Evolutionary conservation across 2,329 filamentous ascomycete genomes (phyloP).

Genomic region (Cadophora gregata): DNA sequence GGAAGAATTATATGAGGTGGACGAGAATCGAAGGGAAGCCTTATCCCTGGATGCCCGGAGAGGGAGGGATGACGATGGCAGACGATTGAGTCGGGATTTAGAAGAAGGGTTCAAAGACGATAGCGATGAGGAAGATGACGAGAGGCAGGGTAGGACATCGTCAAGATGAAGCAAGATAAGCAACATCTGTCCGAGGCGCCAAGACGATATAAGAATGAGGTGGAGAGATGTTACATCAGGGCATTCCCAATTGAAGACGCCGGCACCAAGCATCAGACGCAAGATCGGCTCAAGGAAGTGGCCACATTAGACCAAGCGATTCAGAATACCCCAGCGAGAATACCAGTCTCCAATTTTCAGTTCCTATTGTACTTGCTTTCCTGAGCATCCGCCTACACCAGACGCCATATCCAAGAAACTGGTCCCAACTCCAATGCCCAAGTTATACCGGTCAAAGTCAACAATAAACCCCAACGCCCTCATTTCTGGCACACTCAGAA

Average conservation of each 20-base stretch:
- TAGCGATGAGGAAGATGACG: constrained; percentile 62
- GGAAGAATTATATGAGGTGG: constrained; percentile 69
- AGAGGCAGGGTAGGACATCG: constrained; percentile 22
- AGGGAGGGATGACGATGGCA: constrained; percentile 53
- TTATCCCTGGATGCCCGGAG: constrained; percentile 45
- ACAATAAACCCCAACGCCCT: background rate
- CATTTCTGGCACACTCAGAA: background rate
- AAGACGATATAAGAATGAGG: constrained; percentile 26
- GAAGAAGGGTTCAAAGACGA: constrained; percentile 79
- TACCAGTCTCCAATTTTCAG: background rate
- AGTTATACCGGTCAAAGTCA: background rate
- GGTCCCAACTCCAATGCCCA: constrained; percentile 3
- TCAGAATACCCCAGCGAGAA: background rate
- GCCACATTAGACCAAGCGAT: constrained; percentile 1
- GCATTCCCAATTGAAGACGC: background rate
- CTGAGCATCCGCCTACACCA: background rate
- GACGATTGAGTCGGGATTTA: constrained; percentile 77
- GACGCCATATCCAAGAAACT: background rate
- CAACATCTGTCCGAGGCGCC: background rate
- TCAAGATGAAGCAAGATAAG: constrained; percentile 23
- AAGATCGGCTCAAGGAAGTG: background rate
- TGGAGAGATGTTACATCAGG: background rate
- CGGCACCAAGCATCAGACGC: background rate
- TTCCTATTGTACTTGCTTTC: background rate
- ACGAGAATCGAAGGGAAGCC: constrained; percentile 51